Base-by-base conservation (phyloP, 345 rosid species). In the Leavenworthia alabamica region DNA sequence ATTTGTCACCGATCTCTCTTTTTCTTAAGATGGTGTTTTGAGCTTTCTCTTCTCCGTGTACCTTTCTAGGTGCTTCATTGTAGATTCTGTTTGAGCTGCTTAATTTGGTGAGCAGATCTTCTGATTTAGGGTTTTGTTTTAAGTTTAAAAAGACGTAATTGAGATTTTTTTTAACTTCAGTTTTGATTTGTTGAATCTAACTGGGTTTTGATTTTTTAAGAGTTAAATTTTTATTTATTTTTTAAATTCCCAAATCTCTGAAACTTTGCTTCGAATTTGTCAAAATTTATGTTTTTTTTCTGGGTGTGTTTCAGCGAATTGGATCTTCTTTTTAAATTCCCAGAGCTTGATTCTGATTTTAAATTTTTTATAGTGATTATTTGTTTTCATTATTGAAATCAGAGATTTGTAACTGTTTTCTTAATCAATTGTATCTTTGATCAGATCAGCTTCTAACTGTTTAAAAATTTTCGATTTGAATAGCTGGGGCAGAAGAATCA, bases 71-170 rank as follows among this genome's bases (percentile, higher is more conserved):
- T 17, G 16, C 3, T 35, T 60, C 3, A 13, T 16, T 53, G 29
- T 52, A 64, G 53, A 48, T 55, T 65, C 62, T 40, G 50, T 1
- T 36, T 29, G 41, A 69, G 55, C 35, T 22, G n/a, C 13, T 6
- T 19, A 31, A 69, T 36, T 48, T 48, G 73, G 89, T 75, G 55
- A 66, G 82, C 64, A 28, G 74, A 79, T 78, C 76, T 56, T 67
- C 28, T 56, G 55, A 39, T 66, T 78, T 81, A 77, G 86, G 86
- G 79, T 72, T 81, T 50, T n/a, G n/a, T n/a, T 50, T 39, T 12
- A 56, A 42, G 27, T 10, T 62, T 60, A 42, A 6, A n/a, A 54
- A 50, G 7, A 54, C 20, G 32, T 24, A 39, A 7, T 27, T 39
- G 49, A 17, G 56, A 39, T 17, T 77, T 43, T 48, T 9, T 48